Percentiles rank a stretch among this genome's conserved stretches.
These are phyloP conservation scores for Hanseniaspora nectarophila DNA, from an alignment of 805 yeast genomes.

Conservation along the genomic window DNA sequence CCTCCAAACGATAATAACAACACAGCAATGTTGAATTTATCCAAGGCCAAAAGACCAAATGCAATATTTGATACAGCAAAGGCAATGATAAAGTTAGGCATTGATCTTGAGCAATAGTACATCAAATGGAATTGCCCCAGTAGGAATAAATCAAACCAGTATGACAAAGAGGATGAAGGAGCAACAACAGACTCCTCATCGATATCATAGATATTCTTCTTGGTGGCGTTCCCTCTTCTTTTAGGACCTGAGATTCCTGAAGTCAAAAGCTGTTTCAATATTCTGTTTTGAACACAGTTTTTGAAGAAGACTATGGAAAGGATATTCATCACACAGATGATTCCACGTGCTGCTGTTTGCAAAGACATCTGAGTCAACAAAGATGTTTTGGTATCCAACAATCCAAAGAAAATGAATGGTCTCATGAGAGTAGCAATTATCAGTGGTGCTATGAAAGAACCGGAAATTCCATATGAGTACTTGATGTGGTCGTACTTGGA, in stretches of 20 bases:
- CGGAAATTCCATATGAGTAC: slow-evolving; percentile 84
- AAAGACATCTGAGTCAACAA: slow-evolving; percentile 21
- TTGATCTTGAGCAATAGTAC: slow-evolving; percentile 69
- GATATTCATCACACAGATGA: slow-evolving; percentile 54
- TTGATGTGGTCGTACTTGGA: slow-evolving; percentile 54
- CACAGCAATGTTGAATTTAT: slow-evolving; percentile 39
- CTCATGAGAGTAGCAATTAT: slow-evolving; percentile 38
- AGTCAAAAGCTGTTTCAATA: slow-evolving; percentile 16
- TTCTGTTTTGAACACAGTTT: slow-evolving; percentile 26
- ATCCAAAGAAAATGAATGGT: slow-evolving; percentile 24
- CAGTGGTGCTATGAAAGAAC: slow-evolving; percentile 68
- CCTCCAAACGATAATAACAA: slow-evolving; percentile 50
- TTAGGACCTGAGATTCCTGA: neutral
- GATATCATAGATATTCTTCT: neutral
- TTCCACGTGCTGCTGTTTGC: slow-evolving; percentile 42
- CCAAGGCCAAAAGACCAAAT: slow-evolving; percentile 39
- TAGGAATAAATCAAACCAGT: slow-evolving; percentile 50
- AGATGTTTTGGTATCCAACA: slow-evolving; percentile 13
- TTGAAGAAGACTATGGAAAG: slow-evolving; percentile 42
- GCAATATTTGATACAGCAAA: slow-evolving; percentile 59
- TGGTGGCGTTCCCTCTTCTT: slow-evolving; percentile 12
- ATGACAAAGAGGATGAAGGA: slow-evolving; percentile 28
- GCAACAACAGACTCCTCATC: slow-evolving; percentile 8
- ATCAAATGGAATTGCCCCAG: slow-evolving; percentile 66
- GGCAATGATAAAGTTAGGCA: slow-evolving; percentile 74